Base-by-base conservation (phyloP, 352 stramenopile species). In the Thalassiosira gravida region DNA sequence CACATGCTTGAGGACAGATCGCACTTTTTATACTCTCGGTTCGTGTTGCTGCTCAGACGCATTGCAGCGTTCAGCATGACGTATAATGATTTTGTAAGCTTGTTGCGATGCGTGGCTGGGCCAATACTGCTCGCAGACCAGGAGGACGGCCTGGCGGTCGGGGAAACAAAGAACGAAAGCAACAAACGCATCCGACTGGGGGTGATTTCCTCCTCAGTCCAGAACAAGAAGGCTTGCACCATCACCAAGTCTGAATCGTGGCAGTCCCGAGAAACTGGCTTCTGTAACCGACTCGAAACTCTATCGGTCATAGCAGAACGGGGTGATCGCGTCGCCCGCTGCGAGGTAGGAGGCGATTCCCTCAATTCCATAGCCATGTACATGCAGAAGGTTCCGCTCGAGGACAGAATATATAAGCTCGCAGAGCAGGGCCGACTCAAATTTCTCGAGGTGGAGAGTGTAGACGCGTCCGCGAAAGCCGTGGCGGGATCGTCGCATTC, bases 351-450 rank as follows among this genome's bases (percentile, higher is more conserved):
- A 27, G 90, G 90, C 11, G 89, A 93, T 68, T 87, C 79, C 35
- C 82, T 94, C 13, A 94, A 93, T 71, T 87, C 82, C n/a, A 82
- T 93, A 56, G 81, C 83, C 32, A 86, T 94, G 69, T 86, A 92
- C 62, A 85, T 93, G 75, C 87, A 93, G 57, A 88, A 93, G 55
- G 74, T 89, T 5, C 80, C 79, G 3, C 58, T 94, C 1, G 90
- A 93, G 76, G 90, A 94, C 50, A 46, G 88, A 67, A 77, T 94
- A 7, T 90, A 92, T 62, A 85, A 83, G 46, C 77, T 90, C 9
- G 85, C 90, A 16, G 86, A 92, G 66, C 72, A 91, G 61, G 87
- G 87, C 11, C 73, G 84, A 39, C 46, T 91, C 0, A 88, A 87
- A 53, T 94, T 92, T 68, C 13, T 94, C 11, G 88, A 94, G 74